Conservation (phyloP, 1,284 basidiomycete genomes). For the Ceratobasidium sp. region DNA sequence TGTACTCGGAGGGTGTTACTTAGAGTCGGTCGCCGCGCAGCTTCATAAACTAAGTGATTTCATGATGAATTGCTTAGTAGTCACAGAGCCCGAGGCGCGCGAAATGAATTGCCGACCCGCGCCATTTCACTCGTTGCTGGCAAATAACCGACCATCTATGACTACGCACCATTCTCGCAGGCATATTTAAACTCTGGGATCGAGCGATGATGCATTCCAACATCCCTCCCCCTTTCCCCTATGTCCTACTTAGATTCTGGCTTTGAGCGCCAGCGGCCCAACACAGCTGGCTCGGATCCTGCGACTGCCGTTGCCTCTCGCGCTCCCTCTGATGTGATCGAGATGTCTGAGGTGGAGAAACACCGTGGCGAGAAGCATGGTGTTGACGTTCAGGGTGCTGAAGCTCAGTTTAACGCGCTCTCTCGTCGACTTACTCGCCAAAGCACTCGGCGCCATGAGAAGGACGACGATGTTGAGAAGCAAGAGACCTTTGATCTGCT, state of each 20-base stretch:
- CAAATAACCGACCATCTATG: neutral
- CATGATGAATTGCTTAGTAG: neutral
- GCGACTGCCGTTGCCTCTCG: constrained; percentile 38
- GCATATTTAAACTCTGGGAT: constrained; percentile 3
- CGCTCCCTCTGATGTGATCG: constrained; percentile 20
- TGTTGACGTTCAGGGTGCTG: constrained; percentile 35
- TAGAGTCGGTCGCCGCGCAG: neutral
- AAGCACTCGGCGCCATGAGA: constrained; percentile 21
- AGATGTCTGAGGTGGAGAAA: constrained; percentile 29
- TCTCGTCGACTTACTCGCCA: constrained; percentile 43
- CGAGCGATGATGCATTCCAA: neutral
- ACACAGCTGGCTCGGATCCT: constrained; percentile 30
- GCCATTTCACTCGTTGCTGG: constrained; percentile 12
- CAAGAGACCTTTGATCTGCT: constrained; percentile 45
- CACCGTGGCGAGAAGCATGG: constrained; percentile 10
- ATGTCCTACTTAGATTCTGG: constrained; percentile 26
- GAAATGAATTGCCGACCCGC: constrained; percentile 8
- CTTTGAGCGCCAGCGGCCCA: constrained; percentile 15
- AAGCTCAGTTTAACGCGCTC: constrained; percentile 38
- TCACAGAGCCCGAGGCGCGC: neutral
- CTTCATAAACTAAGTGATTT: neutral
- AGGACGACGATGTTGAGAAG: constrained; percentile 32
- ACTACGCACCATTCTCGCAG: neutral
- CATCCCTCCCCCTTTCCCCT: neutral
- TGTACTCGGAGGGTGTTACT: neutral